Evolutionary conservation across 306 rosid genomes (phyloP), one percentile per base, ranked within the genome.

Genomic region (Castanea sativa): DNA sequence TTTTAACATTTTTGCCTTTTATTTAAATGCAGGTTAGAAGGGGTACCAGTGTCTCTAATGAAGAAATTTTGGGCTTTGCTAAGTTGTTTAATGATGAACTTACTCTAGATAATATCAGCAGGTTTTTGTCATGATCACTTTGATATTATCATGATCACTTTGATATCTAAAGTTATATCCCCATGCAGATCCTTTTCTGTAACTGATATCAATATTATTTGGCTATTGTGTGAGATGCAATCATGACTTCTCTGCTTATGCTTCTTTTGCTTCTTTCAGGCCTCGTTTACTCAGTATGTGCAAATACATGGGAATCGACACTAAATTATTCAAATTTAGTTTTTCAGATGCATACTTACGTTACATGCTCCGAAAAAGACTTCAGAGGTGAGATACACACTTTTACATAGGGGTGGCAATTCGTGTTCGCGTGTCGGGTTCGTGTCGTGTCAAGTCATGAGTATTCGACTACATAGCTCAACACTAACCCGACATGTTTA

Each of bases 261-360:
- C 68, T 55, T 78, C 76, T 79, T 79, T 73, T 80, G 72, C 77
- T 76, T 38, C 79, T 83, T 59, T 60, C 86, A 95, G 99, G 91
- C 90, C 99, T n/a, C 94, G 99, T 29, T 80, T 95, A 86, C 96
- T 95, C 79, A 93, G 86, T 83, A 95, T 95, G 97, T 95, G 98
- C 97, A 95, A 95, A 84, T 95, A 95, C 85, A 95, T 95, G 99
- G 97, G 93, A 59, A 91, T 95, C 73, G 88, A 90, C 84, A 97
- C 98, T 8, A 68, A 68, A 68, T 68, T 68, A 35, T 68, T 68
- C 52, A 19, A 68, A 68, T 35, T 68, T 68, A 35, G 25, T 53
- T 91, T 82, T 59, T 93, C 97, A 11, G 97, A 95, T 89, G 93
- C 96, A 55, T 91, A 95, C 87, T 85, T 93, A 80, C 89, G 99